Conservation (phyloP, 345 rosid species). For the Eutrema heterophyllum region DNA sequence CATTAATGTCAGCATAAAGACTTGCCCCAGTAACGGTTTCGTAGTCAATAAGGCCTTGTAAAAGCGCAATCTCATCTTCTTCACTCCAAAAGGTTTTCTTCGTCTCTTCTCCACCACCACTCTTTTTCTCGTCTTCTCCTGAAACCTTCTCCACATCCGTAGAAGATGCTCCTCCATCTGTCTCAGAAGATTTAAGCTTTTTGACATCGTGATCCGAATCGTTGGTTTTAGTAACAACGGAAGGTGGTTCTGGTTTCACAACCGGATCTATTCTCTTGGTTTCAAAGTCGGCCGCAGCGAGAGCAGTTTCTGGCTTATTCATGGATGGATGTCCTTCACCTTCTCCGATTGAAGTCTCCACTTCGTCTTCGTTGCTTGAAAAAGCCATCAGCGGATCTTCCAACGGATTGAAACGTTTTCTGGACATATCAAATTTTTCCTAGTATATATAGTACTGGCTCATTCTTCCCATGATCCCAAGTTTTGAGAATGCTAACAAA, state of each 20-base stretch:
- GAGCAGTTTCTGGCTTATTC: background rate
- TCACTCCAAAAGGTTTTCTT: conserved; percentile 27
- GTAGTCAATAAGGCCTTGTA: conserved; percentile 27
- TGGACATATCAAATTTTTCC: no score
- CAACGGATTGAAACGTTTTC: no score
- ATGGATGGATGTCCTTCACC: background rate
- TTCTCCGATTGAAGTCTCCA: background rate
- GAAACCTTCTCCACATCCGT: no score
- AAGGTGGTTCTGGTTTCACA: no score
- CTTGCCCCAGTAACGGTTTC: conserved; percentile 9
- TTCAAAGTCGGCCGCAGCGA: background rate
- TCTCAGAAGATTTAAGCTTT: no score
- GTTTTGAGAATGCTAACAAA: background rate
- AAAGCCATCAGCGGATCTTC: no score
- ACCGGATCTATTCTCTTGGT: no score
- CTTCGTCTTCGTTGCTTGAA: no score
- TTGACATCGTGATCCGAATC: no score
- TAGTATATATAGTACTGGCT: background rate
- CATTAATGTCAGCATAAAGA: conserved; percentile 14
- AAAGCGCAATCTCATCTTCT: conserved; percentile 29
- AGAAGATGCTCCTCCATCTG: background rate
- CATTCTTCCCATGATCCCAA: background rate
- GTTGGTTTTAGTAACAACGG: no score
- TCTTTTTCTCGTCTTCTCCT: background rate
- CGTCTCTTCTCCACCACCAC: background rate